Evolutionary conservation across 192 early-diverging fungal species (phyloP).

Genomic region (Rhizophlyctis rosea): DNA sequence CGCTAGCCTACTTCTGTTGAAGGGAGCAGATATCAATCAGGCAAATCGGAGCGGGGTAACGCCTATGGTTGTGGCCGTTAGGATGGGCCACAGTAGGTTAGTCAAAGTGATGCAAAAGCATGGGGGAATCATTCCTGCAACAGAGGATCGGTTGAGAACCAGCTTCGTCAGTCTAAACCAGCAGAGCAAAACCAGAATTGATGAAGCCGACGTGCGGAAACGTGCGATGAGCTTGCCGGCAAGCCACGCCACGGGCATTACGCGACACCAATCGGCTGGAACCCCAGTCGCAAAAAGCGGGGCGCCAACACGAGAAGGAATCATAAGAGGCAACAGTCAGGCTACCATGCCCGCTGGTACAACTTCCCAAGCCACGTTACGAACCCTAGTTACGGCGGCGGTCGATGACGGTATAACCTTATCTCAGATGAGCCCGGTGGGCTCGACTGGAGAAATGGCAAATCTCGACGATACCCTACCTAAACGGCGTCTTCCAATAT

Average conservation of each 20-base stretch:
- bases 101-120: slow-evolving; percentile 30
- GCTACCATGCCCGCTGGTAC: background rate
- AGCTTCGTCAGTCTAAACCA: slow-evolving; percentile 1
- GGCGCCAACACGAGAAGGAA: background rate
- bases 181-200: slow-evolving; percentile 3
- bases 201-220: slow-evolving; percentile 4
- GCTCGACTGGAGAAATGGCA: background rate
- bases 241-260: background rate
- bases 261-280: too few relatives aligned
- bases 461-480: slow-evolving; percentile 9
- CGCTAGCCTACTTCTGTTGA: slow-evolving; percentile 32
- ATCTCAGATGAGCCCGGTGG: too few relatives aligned
- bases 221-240: slow-evolving; percentile 10
- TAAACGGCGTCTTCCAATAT: slow-evolving; percentile 4
- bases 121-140: slow-evolving; percentile 30
- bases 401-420: background rate
- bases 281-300: background rate
- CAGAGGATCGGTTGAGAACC: slow-evolving; percentile 14
- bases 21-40: slow-evolving; percentile 51
- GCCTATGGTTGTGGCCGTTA: slow-evolving; percentile 38
- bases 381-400: background rate
- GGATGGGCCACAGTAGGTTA: slow-evolving; percentile 26
- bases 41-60: slow-evolving; percentile 37
- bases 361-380: background rate
- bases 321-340: background rate